Base-by-base conservation (phyloP, 108 stramenopile species). In the Nitzschia sp. region DNA sequence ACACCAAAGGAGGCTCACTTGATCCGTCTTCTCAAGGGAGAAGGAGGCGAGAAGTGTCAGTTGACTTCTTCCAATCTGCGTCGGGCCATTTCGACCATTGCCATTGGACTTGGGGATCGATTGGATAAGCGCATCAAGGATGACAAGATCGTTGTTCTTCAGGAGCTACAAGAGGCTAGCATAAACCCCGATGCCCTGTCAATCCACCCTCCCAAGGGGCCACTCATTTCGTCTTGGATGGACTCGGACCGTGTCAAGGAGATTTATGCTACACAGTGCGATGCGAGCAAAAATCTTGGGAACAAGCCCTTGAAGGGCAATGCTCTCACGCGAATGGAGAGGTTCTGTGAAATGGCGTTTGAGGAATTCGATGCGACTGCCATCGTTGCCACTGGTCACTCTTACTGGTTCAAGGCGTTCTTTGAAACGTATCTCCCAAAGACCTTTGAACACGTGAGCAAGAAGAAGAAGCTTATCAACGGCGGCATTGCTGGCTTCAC, bases 381-480 rank as follows among this genome's bases (percentile, higher is more conserved):
- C 0, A 51, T 97, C 21, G 67, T 97, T 63, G 86, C 85, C 25
- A 91, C 84, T 17, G 96, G 96, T 18, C 96, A 97, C 69, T 93
- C 91, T 23, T 73, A 93, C 30, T 95, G 91, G 86, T 97, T 95
- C 70, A 82, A 91, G 25, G 78, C 74, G 25, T 94, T 94, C 66
- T 95, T 97, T 67, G 87, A 84, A 29, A 69, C 85, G 21, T 97
- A 80, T 68, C 61, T 97, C 28, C 96, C 96, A 0, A 45, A 75
- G 6, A 54, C 36, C 25, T 64, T 74, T 34, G 82, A 91, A 8
- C 93, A 94, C 64, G 68, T 84, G 5, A 62, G 73, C 42, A 92
- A 95, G 59, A 86, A 77, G 79, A 94, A 92, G 68, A 97, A 97
- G 72, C 54, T 97, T 27, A 76, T 89, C 47, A 97, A 97, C 59